Conservation (phyloP, 805 yeast species). For the Lachancea cidri region DNA sequence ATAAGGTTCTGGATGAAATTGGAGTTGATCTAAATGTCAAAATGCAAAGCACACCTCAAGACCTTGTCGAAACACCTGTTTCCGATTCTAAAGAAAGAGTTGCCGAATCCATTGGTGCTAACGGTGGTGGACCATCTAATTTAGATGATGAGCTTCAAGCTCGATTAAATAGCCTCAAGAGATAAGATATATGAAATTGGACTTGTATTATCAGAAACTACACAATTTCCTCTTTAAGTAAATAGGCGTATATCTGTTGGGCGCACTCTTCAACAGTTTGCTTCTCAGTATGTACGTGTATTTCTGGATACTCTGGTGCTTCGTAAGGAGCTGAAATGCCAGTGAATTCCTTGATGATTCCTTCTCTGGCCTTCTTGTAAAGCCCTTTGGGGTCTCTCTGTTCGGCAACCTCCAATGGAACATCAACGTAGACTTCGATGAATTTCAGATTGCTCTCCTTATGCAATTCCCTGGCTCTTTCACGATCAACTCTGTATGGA, state of each 20-base stretch:
- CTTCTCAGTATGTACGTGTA: conserved; percentile 70
- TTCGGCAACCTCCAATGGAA: conserved; percentile 91
- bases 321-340: conserved; percentile 96
- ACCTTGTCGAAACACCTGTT: conserved; percentile 18
- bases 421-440: conserved; percentile 88
- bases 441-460: conserved; percentile 70
- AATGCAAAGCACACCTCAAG: conserved; percentile 43
- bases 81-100: conserved; percentile 34
- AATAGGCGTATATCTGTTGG: conserved; percentile 59
- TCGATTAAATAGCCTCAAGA: conserved; percentile 73
- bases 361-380: conserved; percentile 95
- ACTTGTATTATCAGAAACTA: conserved; percentile 5
- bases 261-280: conserved; percentile 79
- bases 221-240: conserved; percentile 43
- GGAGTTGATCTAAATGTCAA: conserved; percentile 73
- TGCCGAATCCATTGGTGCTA: conserved; percentile 51
- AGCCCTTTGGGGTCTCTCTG: conserved; percentile 96
- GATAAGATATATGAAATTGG: conserved; percentile 25
- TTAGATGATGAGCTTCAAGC: conserved; percentile 88
- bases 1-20: conserved; percentile 89
- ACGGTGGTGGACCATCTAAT: conserved; percentile 28
- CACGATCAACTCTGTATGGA: conserved; percentile 83
- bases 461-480: conserved; percentile 80
- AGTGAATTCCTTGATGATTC: conserved; percentile 88
- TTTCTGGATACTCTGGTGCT: conserved; percentile 81